These are phyloP conservation scores for Pythium sp. DNA, from an alignment of 352 stramenopile species.

Conservation along the genomic window DNA sequence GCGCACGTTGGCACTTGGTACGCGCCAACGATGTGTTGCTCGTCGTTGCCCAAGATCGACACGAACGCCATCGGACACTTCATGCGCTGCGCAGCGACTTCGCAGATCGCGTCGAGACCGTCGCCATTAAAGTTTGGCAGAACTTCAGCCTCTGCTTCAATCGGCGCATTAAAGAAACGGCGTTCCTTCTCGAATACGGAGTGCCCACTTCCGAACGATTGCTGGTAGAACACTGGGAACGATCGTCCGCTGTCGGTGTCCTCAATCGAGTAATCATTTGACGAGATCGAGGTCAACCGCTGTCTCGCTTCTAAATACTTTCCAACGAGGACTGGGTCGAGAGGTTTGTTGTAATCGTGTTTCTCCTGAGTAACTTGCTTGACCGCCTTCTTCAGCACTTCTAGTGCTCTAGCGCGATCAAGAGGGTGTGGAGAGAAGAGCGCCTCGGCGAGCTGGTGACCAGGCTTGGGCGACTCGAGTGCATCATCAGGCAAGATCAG, in stretches of 20 bases:
- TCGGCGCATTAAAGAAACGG: not conserved
- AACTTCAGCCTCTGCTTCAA: constrained; percentile 15
- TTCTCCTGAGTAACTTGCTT: constrained; percentile 32
- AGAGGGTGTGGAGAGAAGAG: constrained; percentile 57
- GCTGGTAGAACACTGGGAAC: constrained; percentile 11
- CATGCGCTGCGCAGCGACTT: constrained; percentile 46
- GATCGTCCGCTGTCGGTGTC: constrained; percentile 3
- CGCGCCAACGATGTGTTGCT: constrained; percentile 36
- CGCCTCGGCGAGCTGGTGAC: constrained; percentile 55
- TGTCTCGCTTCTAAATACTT: constrained; percentile 52
- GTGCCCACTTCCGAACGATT: not conserved
- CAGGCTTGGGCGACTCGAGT: constrained; percentile 31
- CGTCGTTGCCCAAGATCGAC: constrained; percentile 23
- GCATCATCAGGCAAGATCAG: constrained; percentile 14
- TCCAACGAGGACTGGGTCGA: constrained; percentile 41
- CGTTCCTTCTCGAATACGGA: not conserved
- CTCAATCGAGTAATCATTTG: not conserved
- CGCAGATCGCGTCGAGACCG: constrained; percentile 56
- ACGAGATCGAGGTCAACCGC: constrained; percentile 31
- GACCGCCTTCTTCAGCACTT: constrained; percentile 48
- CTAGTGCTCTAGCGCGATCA: constrained; percentile 47
- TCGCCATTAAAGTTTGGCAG: constrained; percentile 10
- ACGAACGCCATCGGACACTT: constrained; percentile 48
- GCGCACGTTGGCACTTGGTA: constrained; percentile 20
- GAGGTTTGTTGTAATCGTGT: constrained; percentile 7